Base-by-base conservation (phyloP, 1,284 basidiomycete species). In the Austroboletus niveus region DNA sequence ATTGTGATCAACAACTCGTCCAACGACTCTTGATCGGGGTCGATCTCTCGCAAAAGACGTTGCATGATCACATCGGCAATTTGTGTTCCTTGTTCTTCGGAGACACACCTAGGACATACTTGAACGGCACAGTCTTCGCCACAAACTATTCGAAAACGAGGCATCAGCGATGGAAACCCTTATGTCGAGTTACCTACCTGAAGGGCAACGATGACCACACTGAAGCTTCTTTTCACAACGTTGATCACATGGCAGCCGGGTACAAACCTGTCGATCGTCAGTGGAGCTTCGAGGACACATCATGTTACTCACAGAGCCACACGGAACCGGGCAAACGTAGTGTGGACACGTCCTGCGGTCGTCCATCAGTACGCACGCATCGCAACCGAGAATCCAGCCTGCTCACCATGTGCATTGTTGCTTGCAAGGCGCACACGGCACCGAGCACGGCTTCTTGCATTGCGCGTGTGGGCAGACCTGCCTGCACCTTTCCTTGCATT, bases 191-290 rank as follows among this genome's bases (percentile, higher is more conserved):
- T n/a, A 17, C 73, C 51, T 62, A 86, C 84, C 76, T 29, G 85
- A 87, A n/a, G 84, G 81, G 55, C 87, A 89, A 31, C 52, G 71
- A 60, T 89, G 86, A 1, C 84, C 83, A 58, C 87, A 89, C 1
- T 20, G 1, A 3, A 89, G 70, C 0, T 52, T 24, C 7, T 71
- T 69, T 14, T 63, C 54, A 56, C 88, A 90, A 1, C 75, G 75
- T 47, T 69, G 51, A 56, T 89, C 81, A 54, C 87, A 88, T 1
- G 87, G 88, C 4, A 87, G 64, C 11, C 85, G 77, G 7, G 79
- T 74, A 61, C 88, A 89, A 11, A 85, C 75, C 85, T 89, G 51
- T 7, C n/a, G 22, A 48, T 31, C 12, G 43, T 44, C 32, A 36
- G 14, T 10, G 47, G 11, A 51, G 53, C 17, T 34, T 7, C 42